Percentiles rank a stretch among this genome's conserved stretches.
Evolutionary conservation across 768 basidiomycete species (phyloP).

Genomic region (Russula lepida): DNA sequence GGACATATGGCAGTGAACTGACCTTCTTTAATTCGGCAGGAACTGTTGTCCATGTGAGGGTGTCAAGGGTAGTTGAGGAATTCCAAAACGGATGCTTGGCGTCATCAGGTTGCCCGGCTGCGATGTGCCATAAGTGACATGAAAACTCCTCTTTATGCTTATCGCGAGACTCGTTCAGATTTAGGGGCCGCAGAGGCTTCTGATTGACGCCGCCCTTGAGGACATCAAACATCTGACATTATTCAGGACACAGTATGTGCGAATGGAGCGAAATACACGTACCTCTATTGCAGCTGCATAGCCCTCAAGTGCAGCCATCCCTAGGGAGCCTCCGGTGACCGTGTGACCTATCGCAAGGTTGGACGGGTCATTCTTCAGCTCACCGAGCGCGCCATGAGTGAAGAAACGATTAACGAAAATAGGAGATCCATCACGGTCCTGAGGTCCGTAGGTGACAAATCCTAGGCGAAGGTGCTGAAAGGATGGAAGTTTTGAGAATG

Average conservation of each 20-base stretch:
- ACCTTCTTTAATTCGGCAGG: constrained; percentile 19
- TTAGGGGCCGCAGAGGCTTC: constrained; percentile 10
- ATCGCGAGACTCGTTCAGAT: constrained; percentile 4
- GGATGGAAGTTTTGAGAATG: background rate
- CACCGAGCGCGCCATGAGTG: background rate
- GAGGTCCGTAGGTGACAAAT: constrained; percentile 23
- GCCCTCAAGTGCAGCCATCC: constrained; percentile 21
- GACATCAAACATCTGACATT: constrained; percentile 18
- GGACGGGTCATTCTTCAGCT: constrained; percentile 18
- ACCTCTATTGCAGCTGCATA: constrained; percentile 21
- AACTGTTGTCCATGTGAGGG: constrained; percentile 16
- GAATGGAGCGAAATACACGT: background rate
- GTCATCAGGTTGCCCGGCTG: constrained; percentile 19
- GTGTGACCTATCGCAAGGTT: constrained; percentile 20
- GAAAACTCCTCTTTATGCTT: constrained; percentile 12
- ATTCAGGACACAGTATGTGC: background rate
- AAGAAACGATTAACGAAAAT: constrained; percentile 22
- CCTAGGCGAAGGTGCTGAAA: constrained; percentile 17
- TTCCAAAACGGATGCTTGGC: constrained; percentile 15
- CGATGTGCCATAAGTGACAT: constrained; percentile 19
- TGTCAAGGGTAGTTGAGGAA: constrained; percentile 12
- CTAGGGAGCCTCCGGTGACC: constrained; percentile 13
- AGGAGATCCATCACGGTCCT: constrained; percentile 17
- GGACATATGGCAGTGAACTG: background rate
- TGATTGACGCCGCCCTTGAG: constrained; percentile 12